phyloP scores from a whole-genome alignment of 1,284 basidiomycete genomes.

The Cutaneotrichosporon daszewskae region DNA sequence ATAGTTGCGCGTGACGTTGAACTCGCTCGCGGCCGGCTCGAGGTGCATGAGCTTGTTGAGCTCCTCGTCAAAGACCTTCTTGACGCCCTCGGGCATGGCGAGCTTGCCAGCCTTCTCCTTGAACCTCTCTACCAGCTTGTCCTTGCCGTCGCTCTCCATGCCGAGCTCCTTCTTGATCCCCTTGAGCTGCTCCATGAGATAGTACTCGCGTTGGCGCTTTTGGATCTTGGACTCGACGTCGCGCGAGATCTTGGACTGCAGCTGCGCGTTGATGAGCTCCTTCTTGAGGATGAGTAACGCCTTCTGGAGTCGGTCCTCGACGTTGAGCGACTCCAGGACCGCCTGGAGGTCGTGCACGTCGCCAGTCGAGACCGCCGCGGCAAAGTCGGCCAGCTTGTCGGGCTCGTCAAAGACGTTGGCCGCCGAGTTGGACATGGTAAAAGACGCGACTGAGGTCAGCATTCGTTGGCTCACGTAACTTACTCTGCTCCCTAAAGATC shows the following conservation, averaged over 20 bases:
- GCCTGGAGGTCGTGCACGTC: conserved; percentile 89
- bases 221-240: conserved; percentile 97
- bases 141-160: conserved; percentile 88
- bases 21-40: conserved; percentile 88
- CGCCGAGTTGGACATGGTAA: conserved; percentile 89
- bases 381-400: conserved; percentile 96
- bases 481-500: conserved; percentile 90
- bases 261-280: conserved; percentile 93
- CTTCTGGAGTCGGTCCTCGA: conserved; percentile 87
- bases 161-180: conserved; percentile 99
- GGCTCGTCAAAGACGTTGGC: conserved; percentile 99
- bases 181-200: conserved; percentile 97
- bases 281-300: conserved; percentile 92
- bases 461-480: conserved; percentile 5
- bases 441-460: conserved; percentile 52
- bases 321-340: conserved; percentile 77
- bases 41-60: conserved; percentile 84
- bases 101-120: conserved; percentile 78
- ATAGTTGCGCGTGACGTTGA: conserved; percentile 94
- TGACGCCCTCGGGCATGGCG: conserved; percentile 87
- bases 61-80: conserved; percentile 96
- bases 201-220: conserved; percentile 94
- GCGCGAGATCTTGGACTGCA: conserved; percentile 88
- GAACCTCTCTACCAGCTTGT: conserved; percentile 95
- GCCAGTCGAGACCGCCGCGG: conserved; percentile 89